Conservation (phyloP, 2,329 filamentous ascomycete genomes). For the Ceratocystis ficicola region DNA sequence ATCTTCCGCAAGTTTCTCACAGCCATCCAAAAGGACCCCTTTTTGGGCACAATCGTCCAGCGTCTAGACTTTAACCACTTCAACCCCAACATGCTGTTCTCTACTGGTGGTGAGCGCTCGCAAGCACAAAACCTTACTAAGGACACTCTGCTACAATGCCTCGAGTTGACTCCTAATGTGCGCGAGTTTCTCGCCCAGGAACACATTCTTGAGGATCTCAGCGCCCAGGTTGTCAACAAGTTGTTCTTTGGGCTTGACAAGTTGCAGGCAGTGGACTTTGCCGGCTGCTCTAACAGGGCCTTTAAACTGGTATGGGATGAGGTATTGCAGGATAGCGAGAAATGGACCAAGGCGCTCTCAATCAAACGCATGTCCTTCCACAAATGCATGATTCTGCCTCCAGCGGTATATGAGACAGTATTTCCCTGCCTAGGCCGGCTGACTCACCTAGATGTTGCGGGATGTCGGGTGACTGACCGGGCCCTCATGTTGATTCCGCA, state of each 20-base stretch:
- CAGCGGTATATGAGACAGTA: slow-evolving; percentile 54
- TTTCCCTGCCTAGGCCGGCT: slow-evolving; percentile 57
- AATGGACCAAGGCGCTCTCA: slow-evolving; percentile 28
- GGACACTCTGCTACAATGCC: slow-evolving; percentile 57
- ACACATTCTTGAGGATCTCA: slow-evolving; percentile 65
- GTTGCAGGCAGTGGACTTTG: slow-evolving; percentile 61
- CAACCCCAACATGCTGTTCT: slow-evolving; percentile 65
- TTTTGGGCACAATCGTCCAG: slow-evolving; percentile 62
- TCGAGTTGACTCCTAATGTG: slow-evolving; percentile 59
- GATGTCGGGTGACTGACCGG: slow-evolving; percentile 60
- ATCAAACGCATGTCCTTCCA: slow-evolving; percentile 63
- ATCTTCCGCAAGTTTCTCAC: slow-evolving; percentile 72
- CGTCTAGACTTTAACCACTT: slow-evolving; percentile 78
- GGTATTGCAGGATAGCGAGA: slow-evolving; percentile 37
- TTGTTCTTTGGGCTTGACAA: slow-evolving; percentile 54
- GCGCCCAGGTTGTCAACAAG: slow-evolving; percentile 54
- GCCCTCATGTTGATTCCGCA: slow-evolving; percentile 58
- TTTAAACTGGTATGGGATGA: slow-evolving; percentile 56
- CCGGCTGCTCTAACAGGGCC: slow-evolving; percentile 54
- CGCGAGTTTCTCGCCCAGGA: slow-evolving; percentile 71
- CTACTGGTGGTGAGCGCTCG: slow-evolving; percentile 60
- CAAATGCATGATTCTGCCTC: slow-evolving; percentile 60
- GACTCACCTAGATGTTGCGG: slow-evolving; percentile 69
- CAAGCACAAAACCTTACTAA: slow-evolving; percentile 66
- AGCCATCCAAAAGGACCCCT: slow-evolving; percentile 53